A percentile compares a stretch with the other conserved stretches of the same genome.
Conservation (phyloP, 305 asterid genomes). For the Fraxinus velutina region DNA sequence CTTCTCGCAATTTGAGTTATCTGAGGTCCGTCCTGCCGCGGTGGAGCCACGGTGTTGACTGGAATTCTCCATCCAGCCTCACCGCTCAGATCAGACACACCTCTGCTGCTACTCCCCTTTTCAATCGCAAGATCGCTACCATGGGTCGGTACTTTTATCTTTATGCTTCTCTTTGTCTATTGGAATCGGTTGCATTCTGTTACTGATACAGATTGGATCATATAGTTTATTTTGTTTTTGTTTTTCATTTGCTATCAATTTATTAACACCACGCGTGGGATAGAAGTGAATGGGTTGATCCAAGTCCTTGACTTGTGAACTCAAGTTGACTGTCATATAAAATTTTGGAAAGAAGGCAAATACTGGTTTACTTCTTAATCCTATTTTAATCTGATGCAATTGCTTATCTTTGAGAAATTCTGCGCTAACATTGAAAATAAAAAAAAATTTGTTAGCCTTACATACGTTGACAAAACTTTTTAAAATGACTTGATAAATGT, state of each 20-base stretch:
- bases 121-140: conserved; percentile 70
- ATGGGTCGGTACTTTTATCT: conserved; percentile 43
- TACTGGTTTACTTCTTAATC: not conserved
- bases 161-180: not conserved
- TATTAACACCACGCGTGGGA: not conserved
- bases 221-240: not conserved
- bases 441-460: not conserved
- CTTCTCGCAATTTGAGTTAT: conserved; percentile 25
- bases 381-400: not conserved
- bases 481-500: not conserved
- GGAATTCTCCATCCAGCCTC: conserved; percentile 69
- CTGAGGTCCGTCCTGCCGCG: conserved; percentile 45
- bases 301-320: not conserved
- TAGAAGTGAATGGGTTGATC: not conserved
- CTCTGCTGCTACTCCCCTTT: conserved; percentile 35
- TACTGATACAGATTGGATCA: not conserved
- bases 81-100: conserved; percentile 68
- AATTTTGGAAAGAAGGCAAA: not conserved
- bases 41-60: conserved; percentile 86
- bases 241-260: not conserved
- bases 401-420: not conserved
- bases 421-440: not conserved
- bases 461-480: not conserved
- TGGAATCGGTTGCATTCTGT: not conserved
- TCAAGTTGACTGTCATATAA: not conserved